Percentiles rank a stretch among this genome's conserved stretches.
Evolutionary conservation across 1,284 basidiomycete genomes (phyloP).

Genomic region (Malassezia vespertilionis): DNA sequence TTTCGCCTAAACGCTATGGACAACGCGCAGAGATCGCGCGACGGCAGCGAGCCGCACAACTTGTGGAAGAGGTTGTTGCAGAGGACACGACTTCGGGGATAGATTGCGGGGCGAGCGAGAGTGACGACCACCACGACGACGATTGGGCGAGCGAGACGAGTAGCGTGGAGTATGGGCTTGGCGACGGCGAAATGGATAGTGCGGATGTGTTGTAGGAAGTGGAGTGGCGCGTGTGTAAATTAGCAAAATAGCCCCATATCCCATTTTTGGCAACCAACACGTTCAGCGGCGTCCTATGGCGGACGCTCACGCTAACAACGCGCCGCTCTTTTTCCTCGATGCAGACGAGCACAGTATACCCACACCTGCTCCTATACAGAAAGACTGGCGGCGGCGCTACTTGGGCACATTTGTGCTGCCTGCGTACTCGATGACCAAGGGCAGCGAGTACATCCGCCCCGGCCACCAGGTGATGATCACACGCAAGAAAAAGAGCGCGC

Average conservation of each 20-base stretch:
- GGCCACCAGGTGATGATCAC: constrained; percentile 36
- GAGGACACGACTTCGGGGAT: background rate
- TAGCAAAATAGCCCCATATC: background rate
- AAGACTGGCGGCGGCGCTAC: constrained; percentile 19
- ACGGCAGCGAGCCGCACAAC: background rate
- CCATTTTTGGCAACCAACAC: background rate
- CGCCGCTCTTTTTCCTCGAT: constrained; percentile 17
- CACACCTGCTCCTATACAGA: background rate
- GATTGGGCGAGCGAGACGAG: constrained; percentile 25
- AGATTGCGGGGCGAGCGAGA: background rate
- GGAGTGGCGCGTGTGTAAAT: constrained; percentile 2
- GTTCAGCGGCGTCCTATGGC: background rate
- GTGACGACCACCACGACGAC: constrained; percentile 13
- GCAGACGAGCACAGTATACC: background rate
- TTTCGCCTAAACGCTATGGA: background rate
- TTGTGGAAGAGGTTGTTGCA: background rate
- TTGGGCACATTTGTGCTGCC: constrained; percentile 41
- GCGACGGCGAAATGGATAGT: constrained; percentile 21
- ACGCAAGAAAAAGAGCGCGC: constrained; percentile 24
- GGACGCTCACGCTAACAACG: background rate
- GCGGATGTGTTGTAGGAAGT: constrained; percentile 16
- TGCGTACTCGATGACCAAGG: constrained; percentile 42
- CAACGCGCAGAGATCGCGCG: background rate
- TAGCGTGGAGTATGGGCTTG: constrained; percentile 20
- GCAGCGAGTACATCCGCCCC: constrained; percentile 28